Conservation (phyloP, 306 rosid species). For the Malus sylvestris region DNA sequence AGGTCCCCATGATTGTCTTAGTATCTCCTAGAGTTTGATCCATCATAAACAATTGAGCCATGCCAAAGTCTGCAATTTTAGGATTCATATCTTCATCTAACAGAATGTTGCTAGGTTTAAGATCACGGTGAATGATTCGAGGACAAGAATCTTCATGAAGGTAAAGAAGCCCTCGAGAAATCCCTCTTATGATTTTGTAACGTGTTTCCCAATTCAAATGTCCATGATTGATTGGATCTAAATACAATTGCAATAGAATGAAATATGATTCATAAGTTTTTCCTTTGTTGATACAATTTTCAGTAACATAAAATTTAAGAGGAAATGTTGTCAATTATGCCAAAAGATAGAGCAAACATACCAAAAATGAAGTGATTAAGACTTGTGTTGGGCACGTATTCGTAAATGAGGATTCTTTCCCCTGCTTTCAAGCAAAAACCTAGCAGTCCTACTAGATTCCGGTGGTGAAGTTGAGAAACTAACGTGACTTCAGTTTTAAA, state of each 20-base stretch:
- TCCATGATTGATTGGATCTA: not conserved
- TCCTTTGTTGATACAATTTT: not conserved
- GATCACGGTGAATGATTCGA: not conserved
- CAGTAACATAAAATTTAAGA: not conserved
- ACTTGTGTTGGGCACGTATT: not conserved
- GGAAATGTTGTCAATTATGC: not conserved
- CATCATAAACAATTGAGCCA: not conserved
- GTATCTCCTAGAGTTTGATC: constrained; percentile 7
- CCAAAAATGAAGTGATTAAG: constrained; percentile 3
- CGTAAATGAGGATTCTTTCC: constrained; percentile 5
- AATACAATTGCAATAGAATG: not conserved
- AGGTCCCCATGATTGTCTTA: not conserved
- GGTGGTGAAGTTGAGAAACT: constrained; percentile 41
- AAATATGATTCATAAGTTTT: not conserved
- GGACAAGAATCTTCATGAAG: not conserved
- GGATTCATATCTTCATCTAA: constrained; percentile 5
- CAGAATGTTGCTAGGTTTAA: not conserved
- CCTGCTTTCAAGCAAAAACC: constrained; percentile 35
- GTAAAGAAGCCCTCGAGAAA: constrained; percentile 7
- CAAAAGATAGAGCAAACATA: not conserved
- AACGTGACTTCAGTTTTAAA: constrained; percentile 42
- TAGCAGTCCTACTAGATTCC: constrained; percentile 38
- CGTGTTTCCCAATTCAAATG: constrained; percentile 6
- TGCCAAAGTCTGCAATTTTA: constrained; percentile 5
- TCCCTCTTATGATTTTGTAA: constrained; percentile 1